Evolutionary conservation across 768 basidiomycete species (phyloP), one percentile per base, ranked within the genome.

Genomic region (Imleria badia): DNA sequence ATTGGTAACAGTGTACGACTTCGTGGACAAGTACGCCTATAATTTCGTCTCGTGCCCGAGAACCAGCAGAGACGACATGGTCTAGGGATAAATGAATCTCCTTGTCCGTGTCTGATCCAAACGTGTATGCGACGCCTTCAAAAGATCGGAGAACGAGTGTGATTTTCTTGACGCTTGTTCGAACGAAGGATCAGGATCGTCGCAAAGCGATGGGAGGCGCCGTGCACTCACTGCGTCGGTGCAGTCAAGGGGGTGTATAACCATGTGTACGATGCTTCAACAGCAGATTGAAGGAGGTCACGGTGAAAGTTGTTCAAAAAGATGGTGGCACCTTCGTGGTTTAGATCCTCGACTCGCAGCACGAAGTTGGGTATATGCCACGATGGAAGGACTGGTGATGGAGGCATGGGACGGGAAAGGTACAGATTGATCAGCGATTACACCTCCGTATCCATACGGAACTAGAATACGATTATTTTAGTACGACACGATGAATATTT

Each of bases 1-100:
- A 81, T 64, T 91, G 90, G 66, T 78, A 91, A 63, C 86, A 91
- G 59, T 92, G 90, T 7, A 89, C 89, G 64, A 87, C 78, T 70
- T 92, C 88, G 65, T 89, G 89, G 34, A 79, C 73, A 4, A 92
- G 74, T 4, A 91, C 87, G 5, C 89, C 90, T 39, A 73, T 59
- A 45, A 91, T 84, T 71, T 92, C 89, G 44, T 86, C 77, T 29
- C 71, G 64, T 50, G 81, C 76, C 38, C 76, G 73, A 53, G 72
- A 51, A 14, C 65, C 64, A 33, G 68, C 71, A 48, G 75, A 72
- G 47, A 71, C 71, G 68, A 91, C 77, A 69, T 91, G 81, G 45
- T 84, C 76, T 22, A 86, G 77, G 8, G 87, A 86, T 45, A 90
- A 77, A 63, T 89, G 84, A 30, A 91, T 84, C 71, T 91, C 85